Base-by-base conservation (phyloP, 805 yeast species). In the Saccharomyces paradoxus region DNA sequence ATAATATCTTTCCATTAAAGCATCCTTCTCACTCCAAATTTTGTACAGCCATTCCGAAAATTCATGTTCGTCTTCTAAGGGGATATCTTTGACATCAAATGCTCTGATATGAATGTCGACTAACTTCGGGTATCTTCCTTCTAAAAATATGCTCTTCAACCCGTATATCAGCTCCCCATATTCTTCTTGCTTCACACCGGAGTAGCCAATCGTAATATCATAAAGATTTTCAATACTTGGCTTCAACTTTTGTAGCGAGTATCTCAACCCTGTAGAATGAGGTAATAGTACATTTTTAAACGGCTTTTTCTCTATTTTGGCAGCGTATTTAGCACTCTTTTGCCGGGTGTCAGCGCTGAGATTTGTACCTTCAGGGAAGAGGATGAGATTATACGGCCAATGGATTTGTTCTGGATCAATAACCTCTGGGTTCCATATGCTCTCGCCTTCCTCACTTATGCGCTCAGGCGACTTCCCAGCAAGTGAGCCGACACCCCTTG, bases 361-460 rank as follows among this genome's bases (percentile, higher is more conserved):
- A 55, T 89, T 94, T 0, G 99, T 94, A 4, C 99, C 99, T 69
- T 94, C 99, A 1, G 99, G 99, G 71, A 86, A 94, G 28, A 94
- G 69, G 24, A 91, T 71, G 49, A 94, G 68, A 77, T 86, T 82
- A 58, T 84, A 83, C 3, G 87, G 84, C 81, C 81, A 78, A 6
- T 65, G 56, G 7, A 55, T 41, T 29, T 60, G 52, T 52, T 63
- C 66, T 60, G 76, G 71, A 22, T 70, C 63, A 8, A 62, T 52
- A 26, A 52, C 61, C 50, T 14, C 53, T n/a, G 46, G 60, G 32
- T 59, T 57, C 71, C 71, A 68, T 12, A 56, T 49, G 14, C 53
- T 54, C 26, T 58, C 53, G 1, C 72, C 61, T 60, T 74, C 60
- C 49, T 66, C 53, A 46, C 64, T 51, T 66, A 72, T 52, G 3